Evolutionary conservation across 305 asterid species (phyloP), one percentile per base, ranked within the genome.

Genomic region (Striga hermonthica): DNA sequence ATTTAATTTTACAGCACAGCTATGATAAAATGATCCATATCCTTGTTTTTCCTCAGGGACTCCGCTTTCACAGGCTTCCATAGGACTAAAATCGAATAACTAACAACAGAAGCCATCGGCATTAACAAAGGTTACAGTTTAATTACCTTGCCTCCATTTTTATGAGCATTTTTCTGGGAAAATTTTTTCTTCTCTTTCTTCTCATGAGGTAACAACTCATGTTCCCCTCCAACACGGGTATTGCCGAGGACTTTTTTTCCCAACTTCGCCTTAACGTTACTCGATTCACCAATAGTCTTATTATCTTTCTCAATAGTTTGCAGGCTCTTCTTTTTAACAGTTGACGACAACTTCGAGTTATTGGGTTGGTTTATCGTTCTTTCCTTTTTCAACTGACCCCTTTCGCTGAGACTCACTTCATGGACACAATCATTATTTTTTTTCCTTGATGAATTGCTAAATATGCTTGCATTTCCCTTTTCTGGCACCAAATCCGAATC

Each of bases 311-410:
- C 31, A 22, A 22, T 22, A 22, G 31, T 22, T 22, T 22, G 31
- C 31, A 22, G 31, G 31, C 31, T 22, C 76, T 50, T 75, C 75
- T 57, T 74, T 64, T 74, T 68, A n/a, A 49, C 12, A 22, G 58
- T 47, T 7, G 73, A 58, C 8, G 76, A 61, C 9, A 67, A 50
- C 15, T 76, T 72, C 69, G 71, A 66, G 60, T 77, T 68, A 61
- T 60, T 39, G 47, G 47, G 47, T 31, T 31, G 62, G 38, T 67
- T 67, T 60, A 41, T 6, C 47, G 47, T 41, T 10, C 47, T 78
- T 68, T 76, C 72, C 80, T 78, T 74, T 79, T 77, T 76, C 56
- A 67, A 61, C 74, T 62, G 81, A 62, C 70, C 74, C 67, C 66
- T 76, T 70, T 64, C 72, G 35, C 37, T 60, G 62, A 65, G 72